phyloP scores from a whole-genome alignment of 2,329 filamentous ascomycete species.

The Madurella mycetomatis region DNA sequence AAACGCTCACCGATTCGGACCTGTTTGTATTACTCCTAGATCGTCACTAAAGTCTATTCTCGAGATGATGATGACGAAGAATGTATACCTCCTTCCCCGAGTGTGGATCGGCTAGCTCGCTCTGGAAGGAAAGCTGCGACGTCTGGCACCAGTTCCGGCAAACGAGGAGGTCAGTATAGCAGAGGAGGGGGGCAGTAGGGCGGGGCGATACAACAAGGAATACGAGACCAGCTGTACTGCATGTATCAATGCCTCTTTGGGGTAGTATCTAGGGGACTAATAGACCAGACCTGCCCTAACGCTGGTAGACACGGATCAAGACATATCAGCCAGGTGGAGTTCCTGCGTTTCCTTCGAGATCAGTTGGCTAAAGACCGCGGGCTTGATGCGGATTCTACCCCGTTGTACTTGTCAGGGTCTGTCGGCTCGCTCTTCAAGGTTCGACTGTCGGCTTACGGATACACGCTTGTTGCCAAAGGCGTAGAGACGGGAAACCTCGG shows the following conservation, averaged over 20 bases:
- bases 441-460: slow-evolving; percentile 32
- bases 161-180: too few relatives aligned
- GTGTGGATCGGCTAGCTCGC: too few relatives aligned
- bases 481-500: slow-evolving; percentile 26
- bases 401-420: slow-evolving; percentile 29
- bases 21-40: too few relatives aligned
- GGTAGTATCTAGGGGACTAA: slow-evolving; percentile 20
- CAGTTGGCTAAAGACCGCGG: slow-evolving; percentile 32
- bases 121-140: too few relatives aligned
- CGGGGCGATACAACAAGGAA: slow-evolving; percentile 13
- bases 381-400: slow-evolving; percentile 28
- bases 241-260: slow-evolving; percentile 29
- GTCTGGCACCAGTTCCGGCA: too few relatives aligned
- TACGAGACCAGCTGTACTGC: slow-evolving; percentile 28
- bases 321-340: slow-evolving; percentile 27
- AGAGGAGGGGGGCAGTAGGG: slow-evolving; percentile 7
- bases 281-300: slow-evolving; percentile 32
- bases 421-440: slow-evolving; percentile 37
- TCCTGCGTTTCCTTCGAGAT: slow-evolving; percentile 26
- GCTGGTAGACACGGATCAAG: slow-evolving; percentile 21
- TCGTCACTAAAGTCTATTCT: too few relatives aligned
- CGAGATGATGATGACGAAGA: too few relatives aligned
- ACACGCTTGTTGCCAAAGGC: slow-evolving; percentile 39
- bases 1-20: slow-evolving; percentile 30
- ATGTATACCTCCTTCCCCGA: too few relatives aligned